Evolutionary conservation across 768 basidiomycete genomes (phyloP), one percentile per base, ranked within the genome.

Genomic region (Tulasnella calospora): DNA sequence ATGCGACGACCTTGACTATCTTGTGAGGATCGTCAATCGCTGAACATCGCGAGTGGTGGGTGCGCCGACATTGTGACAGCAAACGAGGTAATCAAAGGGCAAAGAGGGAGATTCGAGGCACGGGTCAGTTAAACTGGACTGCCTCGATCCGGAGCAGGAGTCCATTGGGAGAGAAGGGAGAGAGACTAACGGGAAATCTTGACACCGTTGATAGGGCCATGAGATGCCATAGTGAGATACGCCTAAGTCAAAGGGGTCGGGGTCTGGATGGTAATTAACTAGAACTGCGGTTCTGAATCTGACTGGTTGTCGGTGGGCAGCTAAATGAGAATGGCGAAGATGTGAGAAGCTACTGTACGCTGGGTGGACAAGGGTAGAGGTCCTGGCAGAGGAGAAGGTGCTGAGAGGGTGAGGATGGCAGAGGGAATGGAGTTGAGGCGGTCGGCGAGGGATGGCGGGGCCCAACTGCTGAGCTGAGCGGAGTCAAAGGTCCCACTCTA

Each of bases 1-100:
- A 94, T 79, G 96, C 97, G 84, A 93, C 88, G 82, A 99, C 98
- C 85, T 94, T 95, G 87, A 97, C 92, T 83, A 98, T 89, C 87
- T 94, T 94, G 85, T 92, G 90, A n/a, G 97, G 95, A 87, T 99
- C 97, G 87, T 99, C 98, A 80, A 86, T 81, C 69, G 83, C 81
- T 81, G 79, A 67, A 27, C 75, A 76, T 51, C 36, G 70, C 77
- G 61, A 67, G 61, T 67, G 61, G 61, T 67, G 33, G 61, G 61
- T 35, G 61, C 61, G 61, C 78, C 13, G 79, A 78, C 75, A 75
- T 77, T n/a, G 78, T 67, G 61, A 35, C 61, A 35, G 33, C 61
- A 77, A 13, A 80, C 79, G 76, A 78, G 44, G 74, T 75, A 79
- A 33, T 75, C 76, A 79, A 79, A 61, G 76, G 74, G 15, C n/a